Evolutionary conservation across 306 rosid genomes (phyloP).

Genomic region (Gillenia trifoliata): DNA sequence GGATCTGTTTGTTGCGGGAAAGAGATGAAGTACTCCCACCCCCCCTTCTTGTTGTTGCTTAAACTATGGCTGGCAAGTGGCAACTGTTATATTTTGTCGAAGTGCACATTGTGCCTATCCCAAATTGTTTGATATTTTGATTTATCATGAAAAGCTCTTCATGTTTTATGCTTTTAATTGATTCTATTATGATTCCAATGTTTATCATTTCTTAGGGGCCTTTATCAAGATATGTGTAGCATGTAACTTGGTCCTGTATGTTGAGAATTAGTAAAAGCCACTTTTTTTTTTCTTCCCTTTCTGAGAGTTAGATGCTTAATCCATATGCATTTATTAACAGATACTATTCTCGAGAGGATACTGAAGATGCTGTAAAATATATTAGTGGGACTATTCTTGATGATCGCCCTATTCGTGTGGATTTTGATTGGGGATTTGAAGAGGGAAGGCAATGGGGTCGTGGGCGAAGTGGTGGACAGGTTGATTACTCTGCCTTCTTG

Average conservation of each 20-base stretch:
- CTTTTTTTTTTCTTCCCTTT: background rate
- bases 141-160: background rate
- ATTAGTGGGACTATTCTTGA: constrained; percentile 95
- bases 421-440: constrained; percentile 99
- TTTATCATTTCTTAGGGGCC: background rate
- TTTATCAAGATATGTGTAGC: background rate
- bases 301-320: background rate
- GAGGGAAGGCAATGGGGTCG: constrained; percentile 99
- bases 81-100: background rate
- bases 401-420: constrained; percentile 99
- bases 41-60: background rate
- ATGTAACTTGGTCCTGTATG: background rate
- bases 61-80: background rate
- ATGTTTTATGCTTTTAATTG: background rate
- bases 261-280: background rate
- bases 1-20: background rate
- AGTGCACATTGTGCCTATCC: background rate
- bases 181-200: background rate
- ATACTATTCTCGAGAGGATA: constrained; percentile 89
- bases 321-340: constrained; percentile 25
- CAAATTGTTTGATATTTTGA: background rate
- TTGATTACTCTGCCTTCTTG: constrained; percentile 13
- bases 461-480: constrained; percentile 99
- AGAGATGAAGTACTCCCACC: background rate
- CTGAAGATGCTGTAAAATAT: constrained; percentile 92